Evolutionary conservation across 306 rosid genomes (phyloP).

Genomic region (Cyclanthera cordifolia): DNA sequence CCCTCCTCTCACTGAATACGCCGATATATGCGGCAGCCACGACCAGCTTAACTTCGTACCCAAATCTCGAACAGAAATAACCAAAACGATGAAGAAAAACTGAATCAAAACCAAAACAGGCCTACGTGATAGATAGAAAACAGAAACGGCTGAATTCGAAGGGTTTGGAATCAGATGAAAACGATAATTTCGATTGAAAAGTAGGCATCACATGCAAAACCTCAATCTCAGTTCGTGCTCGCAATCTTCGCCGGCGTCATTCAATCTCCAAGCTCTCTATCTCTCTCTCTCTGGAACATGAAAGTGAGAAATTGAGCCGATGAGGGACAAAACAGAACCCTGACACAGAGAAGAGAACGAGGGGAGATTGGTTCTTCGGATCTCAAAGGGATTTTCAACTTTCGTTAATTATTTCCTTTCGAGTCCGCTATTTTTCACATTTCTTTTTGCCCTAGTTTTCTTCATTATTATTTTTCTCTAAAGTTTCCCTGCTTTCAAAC

Average conservation of each 20-base stretch:
- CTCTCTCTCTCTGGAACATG: too few species aligned
- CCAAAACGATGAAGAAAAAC: conserved; percentile 2
- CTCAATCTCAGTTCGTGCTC: conserved; percentile 12
- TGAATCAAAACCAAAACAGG: not conserved
- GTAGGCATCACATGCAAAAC: conserved; percentile 3
- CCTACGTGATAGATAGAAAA: not conserved
- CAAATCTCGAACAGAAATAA: not conserved
- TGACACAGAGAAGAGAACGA: conserved; percentile 23
- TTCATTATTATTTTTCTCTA: not conserved
- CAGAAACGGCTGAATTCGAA: conserved; percentile 1
- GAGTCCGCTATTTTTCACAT: conserved; percentile 40
- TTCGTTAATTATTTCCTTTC: conserved; percentile 26
- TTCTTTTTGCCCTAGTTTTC: not conserved
- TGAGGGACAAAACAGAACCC: conserved; percentile 55
- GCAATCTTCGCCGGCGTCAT: conserved; percentile 16
- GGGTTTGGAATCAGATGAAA: conserved; percentile 10
- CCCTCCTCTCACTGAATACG: not conserved
- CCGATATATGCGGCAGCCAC: not conserved
- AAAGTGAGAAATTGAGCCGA: conserved; percentile 62
- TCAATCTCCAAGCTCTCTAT: too few species aligned
- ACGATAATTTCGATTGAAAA: conserved; percentile 12
- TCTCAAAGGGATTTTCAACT: conserved; percentile 29
- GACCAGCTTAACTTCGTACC: not conserved
- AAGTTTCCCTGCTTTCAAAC: not conserved
- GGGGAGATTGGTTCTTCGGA: conserved; percentile 43